Conservation (phyloP, 1,139 yeast genomes). For the Kazachstania sp. region DNA sequence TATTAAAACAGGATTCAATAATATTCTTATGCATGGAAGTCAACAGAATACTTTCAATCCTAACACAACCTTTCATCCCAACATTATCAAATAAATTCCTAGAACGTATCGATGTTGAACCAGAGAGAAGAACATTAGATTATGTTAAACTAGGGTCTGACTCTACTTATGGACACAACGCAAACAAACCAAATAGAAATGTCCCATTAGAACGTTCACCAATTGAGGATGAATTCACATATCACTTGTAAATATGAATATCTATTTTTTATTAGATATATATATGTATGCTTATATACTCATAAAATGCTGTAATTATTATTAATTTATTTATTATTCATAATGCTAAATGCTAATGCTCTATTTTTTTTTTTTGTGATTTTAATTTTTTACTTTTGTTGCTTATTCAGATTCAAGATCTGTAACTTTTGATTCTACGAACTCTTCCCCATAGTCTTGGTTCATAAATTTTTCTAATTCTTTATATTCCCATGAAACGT, state of each 20-base stretch:
- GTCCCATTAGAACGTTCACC: constrained; percentile 33
- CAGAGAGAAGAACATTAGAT: constrained; percentile 35
- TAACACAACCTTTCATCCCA: constrained; percentile 70
- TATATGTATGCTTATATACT: too few relatives aligned
- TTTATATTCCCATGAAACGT: constrained; percentile 32
- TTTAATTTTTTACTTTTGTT: not conserved
- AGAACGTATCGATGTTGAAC: constrained; percentile 50
- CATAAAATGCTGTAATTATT: not conserved
- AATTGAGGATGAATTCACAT: not conserved
- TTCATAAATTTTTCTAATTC: constrained; percentile 13
- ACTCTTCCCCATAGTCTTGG: constrained; percentile 5
- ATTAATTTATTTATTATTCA: not conserved
- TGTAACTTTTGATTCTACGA: not conserved
- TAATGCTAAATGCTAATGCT: not conserved
- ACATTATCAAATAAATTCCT: constrained; percentile 48
- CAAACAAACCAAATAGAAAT: constrained; percentile 36
- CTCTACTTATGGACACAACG: constrained; percentile 38
- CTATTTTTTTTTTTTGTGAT: not conserved
- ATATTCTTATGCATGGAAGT: constrained; percentile 64
- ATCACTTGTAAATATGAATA: not conserved
- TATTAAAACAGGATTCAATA: constrained; percentile 39
- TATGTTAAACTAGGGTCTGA: constrained; percentile 42
- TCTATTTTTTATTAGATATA: not conserved
- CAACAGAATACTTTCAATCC: constrained; percentile 58
- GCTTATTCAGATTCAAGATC: not conserved